These are phyloP conservation scores for Trebouxia gelatinosa DNA, from an alignment of 163 green algal genomes.

Conservation along the genomic window DNA sequence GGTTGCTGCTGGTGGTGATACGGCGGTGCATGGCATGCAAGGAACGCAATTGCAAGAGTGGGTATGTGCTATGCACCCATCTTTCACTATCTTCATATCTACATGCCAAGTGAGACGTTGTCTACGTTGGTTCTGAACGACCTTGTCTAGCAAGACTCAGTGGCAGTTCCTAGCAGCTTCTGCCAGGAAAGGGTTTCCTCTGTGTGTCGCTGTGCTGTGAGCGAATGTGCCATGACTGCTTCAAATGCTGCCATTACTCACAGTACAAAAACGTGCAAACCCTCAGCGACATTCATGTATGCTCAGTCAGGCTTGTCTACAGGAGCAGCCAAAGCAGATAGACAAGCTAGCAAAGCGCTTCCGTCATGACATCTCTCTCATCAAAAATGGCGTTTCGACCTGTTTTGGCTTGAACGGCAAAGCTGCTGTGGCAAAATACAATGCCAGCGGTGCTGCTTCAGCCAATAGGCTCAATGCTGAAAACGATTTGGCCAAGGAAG, in stretches of 20 bases:
- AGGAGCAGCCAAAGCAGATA: background rate
- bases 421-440: background rate
- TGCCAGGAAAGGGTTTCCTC: background rate
- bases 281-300: background rate
- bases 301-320: too few species aligned
- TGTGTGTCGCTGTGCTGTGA: background rate
- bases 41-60: background rate
- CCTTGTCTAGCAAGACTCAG: too few species aligned
- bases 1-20: background rate
- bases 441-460: background rate
- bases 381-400: slow-evolving; percentile 21
- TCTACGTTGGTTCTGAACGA: too few species aligned
- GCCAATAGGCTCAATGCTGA: slow-evolving; percentile 1
- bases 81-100: too few species aligned
- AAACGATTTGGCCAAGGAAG: background rate
- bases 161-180: background rate
- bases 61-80: background rate
- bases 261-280: background rate
- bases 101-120: too few species aligned
- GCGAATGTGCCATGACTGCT: background rate
- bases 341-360: slow-evolving; percentile 9
- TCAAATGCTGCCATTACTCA: background rate
- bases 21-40: background rate
- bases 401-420: slow-evolving; percentile 11
- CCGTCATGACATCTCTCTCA: slow-evolving; percentile 19